Conservation (phyloP, 371 early-diverging fungal species). For the Actinomortierella wolfii region DNA sequence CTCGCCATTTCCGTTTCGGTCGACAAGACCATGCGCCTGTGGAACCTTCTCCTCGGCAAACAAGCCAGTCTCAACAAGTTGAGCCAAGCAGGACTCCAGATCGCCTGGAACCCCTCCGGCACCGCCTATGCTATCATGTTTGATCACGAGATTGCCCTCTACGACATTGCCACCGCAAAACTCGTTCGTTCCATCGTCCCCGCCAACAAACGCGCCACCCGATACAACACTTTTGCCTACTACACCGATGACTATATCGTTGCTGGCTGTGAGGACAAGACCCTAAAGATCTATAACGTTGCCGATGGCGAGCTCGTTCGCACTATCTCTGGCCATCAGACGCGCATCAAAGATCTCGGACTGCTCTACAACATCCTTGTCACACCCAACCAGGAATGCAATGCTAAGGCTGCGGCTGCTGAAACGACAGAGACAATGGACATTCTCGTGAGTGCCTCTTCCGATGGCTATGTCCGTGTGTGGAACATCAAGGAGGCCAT, state of each 20-base stretch:
- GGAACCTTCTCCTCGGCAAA: constrained; percentile 89
- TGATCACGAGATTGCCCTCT: constrained; percentile 71
- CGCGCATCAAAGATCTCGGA: constrained; percentile 56
- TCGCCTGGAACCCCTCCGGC: constrained; percentile 79
- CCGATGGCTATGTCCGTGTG: constrained; percentile 73
- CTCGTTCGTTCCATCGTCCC: constrained; percentile 53
- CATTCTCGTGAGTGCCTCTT: constrained; percentile 66
- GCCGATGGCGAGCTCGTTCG: constrained; percentile 58
- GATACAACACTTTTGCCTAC: constrained; percentile 50
- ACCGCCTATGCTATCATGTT: constrained; percentile 78
- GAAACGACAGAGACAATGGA: constrained; percentile 40
- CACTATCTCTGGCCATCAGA: constrained; percentile 59
- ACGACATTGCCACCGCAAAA: constrained; percentile 67
- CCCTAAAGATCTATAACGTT: constrained; percentile 66
- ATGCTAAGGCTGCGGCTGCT: constrained; percentile 25
- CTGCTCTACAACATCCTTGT: constrained; percentile 46
- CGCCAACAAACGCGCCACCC: constrained; percentile 52
- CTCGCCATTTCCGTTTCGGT: constrained; percentile 82
- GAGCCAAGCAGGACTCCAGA: constrained; percentile 60
- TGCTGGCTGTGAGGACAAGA: constrained; percentile 76
- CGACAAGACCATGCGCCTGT: constrained; percentile 84
- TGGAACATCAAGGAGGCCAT: constrained; percentile 62
- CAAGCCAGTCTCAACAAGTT: constrained; percentile 65
- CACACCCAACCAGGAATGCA: constrained; percentile 43
- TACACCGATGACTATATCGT: constrained; percentile 64